Conservation (phyloP, 768 basidiomycete species). For the Amanita fuliginea region DNA sequence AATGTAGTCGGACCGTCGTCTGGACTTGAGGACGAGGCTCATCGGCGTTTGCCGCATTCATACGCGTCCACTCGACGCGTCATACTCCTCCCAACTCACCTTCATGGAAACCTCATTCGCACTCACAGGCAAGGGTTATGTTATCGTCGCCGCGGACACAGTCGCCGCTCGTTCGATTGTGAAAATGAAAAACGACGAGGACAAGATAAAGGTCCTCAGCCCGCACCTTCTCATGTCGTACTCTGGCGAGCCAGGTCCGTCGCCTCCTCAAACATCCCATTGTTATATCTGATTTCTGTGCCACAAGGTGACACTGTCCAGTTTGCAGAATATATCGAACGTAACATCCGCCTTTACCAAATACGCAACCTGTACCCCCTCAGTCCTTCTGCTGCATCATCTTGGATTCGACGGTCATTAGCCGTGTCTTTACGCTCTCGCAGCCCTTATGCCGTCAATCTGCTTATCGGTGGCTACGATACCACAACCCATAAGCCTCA, state of each 20-base stretch:
- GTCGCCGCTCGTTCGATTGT: constrained; percentile 86
- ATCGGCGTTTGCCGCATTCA: constrained; percentile 2
- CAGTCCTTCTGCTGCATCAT: constrained; percentile 81
- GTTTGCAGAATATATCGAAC: constrained; percentile 93
- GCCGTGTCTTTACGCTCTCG: constrained; percentile 85
- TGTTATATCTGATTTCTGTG: background rate
- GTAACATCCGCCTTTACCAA: constrained; percentile 92
- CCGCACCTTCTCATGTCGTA: constrained; percentile 92
- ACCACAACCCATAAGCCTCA: constrained; percentile 58
- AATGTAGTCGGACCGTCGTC: constrained; percentile 40
- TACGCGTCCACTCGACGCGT: constrained; percentile 7
- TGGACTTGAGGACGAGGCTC: constrained; percentile 17
- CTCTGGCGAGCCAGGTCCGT: constrained; percentile 83
- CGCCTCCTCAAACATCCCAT: background rate
- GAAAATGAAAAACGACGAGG: constrained; percentile 95
- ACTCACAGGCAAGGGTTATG: constrained; percentile 86
- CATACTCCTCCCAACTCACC: background rate
- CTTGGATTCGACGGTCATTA: constrained; percentile 89
- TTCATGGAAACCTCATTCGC: constrained; percentile 88
- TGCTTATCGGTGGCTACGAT: constrained; percentile 91
- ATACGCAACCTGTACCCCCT: constrained; percentile 89
- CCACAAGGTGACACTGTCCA: constrained; percentile 83
- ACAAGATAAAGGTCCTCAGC: constrained; percentile 90
- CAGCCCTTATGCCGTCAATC: constrained; percentile 82
- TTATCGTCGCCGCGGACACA: constrained; percentile 86